phyloP scores from a whole-genome alignment of 2,329 filamentous ascomycete genomes.

The Davidsoniella eucalypti region DNA sequence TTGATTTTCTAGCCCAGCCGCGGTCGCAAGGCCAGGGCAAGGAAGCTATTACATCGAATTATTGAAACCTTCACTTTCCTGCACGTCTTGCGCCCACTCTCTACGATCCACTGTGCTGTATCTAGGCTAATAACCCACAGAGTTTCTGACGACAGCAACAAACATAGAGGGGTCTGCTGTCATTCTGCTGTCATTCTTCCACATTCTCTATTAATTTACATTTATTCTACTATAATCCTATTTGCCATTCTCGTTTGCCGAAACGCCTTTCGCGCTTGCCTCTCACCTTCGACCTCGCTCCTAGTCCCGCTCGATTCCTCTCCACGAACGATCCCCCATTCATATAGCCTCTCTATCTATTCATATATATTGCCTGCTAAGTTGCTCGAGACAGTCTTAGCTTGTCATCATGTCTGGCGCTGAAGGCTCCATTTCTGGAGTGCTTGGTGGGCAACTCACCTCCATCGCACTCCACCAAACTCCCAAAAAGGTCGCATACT shows the following conservation, averaged over 20 bases:
- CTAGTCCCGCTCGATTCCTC: too few species aligned
- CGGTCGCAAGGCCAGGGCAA: constrained; percentile 7
- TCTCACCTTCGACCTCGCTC: too few species aligned
- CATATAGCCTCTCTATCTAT: too few species aligned
- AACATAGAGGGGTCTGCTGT: too few species aligned
- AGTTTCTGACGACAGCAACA: too few species aligned
- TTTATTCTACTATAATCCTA: background rate
- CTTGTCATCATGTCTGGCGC: constrained; percentile 8
- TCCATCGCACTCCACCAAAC: constrained; percentile 31
- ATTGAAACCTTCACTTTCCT: background rate
- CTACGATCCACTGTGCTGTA: too few species aligned
- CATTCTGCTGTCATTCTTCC: too few species aligned
- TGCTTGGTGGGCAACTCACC: constrained; percentile 18
- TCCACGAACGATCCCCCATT: too few species aligned
- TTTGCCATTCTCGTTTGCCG: too few species aligned
- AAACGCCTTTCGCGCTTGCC: too few species aligned
- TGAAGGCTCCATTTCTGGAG: constrained; percentile 10
- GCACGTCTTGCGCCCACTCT: too few species aligned
- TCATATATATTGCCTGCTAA: background rate
- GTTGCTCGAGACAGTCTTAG: background rate
- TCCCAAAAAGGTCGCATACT: constrained; percentile 82
- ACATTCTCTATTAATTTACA: background rate
- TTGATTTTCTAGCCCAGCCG: constrained; percentile 3
- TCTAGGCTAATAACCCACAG: too few species aligned
- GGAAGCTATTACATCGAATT: background rate